A percentile compares a stretch with the other conserved stretches of the same genome.
These are phyloP conservation scores for Mycena capillaripes DNA, from an alignment of 768 basidiomycete species.

Conservation along the genomic window DNA sequence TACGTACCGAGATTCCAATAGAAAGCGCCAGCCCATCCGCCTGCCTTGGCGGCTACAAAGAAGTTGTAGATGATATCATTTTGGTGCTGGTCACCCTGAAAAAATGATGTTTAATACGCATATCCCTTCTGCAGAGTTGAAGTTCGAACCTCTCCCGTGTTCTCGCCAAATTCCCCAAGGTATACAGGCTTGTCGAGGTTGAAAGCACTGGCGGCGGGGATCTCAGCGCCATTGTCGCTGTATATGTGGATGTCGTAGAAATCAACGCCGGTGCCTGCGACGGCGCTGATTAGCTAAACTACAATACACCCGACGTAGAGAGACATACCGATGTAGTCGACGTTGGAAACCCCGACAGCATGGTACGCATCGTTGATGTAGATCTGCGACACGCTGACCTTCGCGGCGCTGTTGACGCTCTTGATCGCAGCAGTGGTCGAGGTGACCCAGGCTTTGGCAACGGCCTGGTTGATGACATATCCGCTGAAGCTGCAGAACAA, in stretches of 20 bases:
- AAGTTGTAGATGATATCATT: slow-evolving; percentile 3
- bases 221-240: slow-evolving; percentile 4
- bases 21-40: slow-evolving; percentile 4
- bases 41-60: slow-evolving; percentile 3
- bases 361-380: slow-evolving; percentile 2
- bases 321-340: not conserved
- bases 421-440: slow-evolving; percentile 4
- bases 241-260: slow-evolving; percentile 5
- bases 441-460: slow-evolving; percentile 6
- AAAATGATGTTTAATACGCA: slow-evolving; percentile 2
- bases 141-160: slow-evolving; percentile 2
- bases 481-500: slow-evolving; percentile 1
- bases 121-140: slow-evolving; percentile 1
- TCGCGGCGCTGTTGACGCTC: slow-evolving; percentile 2
- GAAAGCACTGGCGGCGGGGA: not conserved
- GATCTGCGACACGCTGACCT: slow-evolving; percentile 4
- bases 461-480: slow-evolving; percentile 6
- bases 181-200: slow-evolving; percentile 2
- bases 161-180: slow-evolving; percentile 1
- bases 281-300: not conserved
- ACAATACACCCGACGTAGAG: slow-evolving; percentile 2
- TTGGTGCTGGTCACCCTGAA: slow-evolving; percentile 3
- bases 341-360: slow-evolving; percentile 1
- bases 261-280: slow-evolving; percentile 4
- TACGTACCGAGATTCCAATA: slow-evolving; percentile 5